Conservation (phyloP, 2,329 filamentous ascomycete species). For the Ceratocystis colombiana region DNA sequence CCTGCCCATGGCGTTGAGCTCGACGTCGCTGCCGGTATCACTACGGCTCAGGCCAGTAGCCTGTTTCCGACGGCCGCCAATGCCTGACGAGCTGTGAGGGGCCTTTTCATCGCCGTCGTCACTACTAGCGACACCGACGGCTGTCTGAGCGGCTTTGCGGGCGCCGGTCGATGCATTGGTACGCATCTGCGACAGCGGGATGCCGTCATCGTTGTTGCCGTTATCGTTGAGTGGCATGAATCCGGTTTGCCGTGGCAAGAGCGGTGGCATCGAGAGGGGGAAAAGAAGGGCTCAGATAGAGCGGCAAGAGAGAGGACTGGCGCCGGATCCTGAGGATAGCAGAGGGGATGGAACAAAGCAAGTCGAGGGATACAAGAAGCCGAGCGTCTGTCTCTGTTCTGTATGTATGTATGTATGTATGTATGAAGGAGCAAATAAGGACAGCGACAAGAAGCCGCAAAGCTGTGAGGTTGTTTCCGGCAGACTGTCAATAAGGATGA, state of each 20-base stretch:
- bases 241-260: constrained; percentile 36
- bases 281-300: not conserved
- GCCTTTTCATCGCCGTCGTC: constrained; percentile 37
- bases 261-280: constrained; percentile 27
- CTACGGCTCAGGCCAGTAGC: constrained; percentile 35
- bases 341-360: not conserved
- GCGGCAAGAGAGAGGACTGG: not conserved
- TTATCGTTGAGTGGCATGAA: constrained; percentile 38
- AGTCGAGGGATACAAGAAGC: not conserved
- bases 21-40: constrained; percentile 39
- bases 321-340: not conserved
- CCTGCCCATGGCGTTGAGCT: constrained; percentile 55
- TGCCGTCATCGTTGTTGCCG: constrained; percentile 36
- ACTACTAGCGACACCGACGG: constrained; percentile 29
- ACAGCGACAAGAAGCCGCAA: not conserved
- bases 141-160: constrained; percentile 38
- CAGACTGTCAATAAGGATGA: not conserved
- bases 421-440: not conserved
- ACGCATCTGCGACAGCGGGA: constrained; percentile 47
- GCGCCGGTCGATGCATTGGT: constrained; percentile 47
- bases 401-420: too few relatives aligned
- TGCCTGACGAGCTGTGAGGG: constrained; percentile 29
- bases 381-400: not conserved
- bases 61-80: constrained; percentile 42
- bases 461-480: not conserved